phyloP scores from a whole-genome alignment of 495 filamentous ascomycete species.

The Annulohypoxylon nitens region DNA sequence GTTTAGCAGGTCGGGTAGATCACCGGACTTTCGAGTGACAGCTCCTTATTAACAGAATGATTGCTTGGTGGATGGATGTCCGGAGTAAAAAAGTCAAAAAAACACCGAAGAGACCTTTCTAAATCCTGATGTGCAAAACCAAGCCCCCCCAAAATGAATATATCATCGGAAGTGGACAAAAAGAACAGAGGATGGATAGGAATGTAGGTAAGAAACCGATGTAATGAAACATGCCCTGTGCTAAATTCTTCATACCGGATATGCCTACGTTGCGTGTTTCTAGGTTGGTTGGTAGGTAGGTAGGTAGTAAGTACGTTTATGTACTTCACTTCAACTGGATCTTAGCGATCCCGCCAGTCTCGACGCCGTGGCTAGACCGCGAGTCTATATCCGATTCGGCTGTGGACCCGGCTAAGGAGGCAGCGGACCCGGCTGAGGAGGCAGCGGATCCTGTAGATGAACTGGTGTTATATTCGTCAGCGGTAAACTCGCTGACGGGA shows the following conservation, averaged over 20 bases:
- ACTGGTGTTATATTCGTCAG: slow-evolving; percentile 11
- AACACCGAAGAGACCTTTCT: not conserved
- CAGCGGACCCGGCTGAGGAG: slow-evolving; percentile 1
- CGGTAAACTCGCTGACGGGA: slow-evolving; percentile 16
- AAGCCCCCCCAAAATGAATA: not conserved
- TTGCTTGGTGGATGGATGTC: not conserved
- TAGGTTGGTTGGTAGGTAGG: not conserved
- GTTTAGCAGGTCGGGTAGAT: not conserved
- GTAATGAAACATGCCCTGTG: not conserved
- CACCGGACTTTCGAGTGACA: not conserved
- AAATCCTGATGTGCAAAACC: not conserved
- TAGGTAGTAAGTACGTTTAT: not conserved
- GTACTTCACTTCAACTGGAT: slow-evolving; percentile 3
- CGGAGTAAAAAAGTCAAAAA: not conserved
- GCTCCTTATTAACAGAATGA: slow-evolving; percentile 9
- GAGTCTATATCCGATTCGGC: slow-evolving; percentile 38
- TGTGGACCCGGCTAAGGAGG: slow-evolving; percentile 18
- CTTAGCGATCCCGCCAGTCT: slow-evolving; percentile 9
- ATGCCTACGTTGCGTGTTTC: not conserved
- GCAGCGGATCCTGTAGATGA: slow-evolving; percentile 11
- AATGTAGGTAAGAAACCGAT: not conserved
- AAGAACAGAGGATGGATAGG: not conserved
- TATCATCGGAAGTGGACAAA: not conserved
- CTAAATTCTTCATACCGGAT: not conserved
- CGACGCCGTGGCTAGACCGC: slow-evolving; percentile 30